phyloP scores from a whole-genome alignment of 208 protist genomes.

The Leishmania tarentolae region DNA sequence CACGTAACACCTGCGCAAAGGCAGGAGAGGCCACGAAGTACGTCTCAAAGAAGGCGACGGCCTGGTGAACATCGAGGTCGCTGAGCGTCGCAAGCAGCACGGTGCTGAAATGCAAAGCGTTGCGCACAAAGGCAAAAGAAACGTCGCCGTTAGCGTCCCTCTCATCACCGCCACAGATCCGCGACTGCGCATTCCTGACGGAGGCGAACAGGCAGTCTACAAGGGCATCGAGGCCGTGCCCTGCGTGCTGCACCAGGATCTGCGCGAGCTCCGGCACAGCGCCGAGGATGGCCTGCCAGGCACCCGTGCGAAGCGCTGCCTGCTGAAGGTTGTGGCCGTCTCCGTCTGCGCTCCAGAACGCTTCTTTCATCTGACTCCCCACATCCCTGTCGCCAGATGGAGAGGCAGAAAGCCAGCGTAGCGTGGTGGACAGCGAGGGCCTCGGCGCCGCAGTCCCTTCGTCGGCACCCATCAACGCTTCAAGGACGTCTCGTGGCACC shows the following conservation, averaged over 20 bases:
- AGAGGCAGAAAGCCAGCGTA: constrained; percentile 17
- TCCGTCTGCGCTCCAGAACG: background rate
- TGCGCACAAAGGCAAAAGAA: constrained; percentile 7
- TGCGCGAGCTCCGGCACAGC: constrained; percentile 39
- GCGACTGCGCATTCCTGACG: background rate
- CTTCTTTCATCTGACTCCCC: background rate
- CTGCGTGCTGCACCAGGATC: constrained; percentile 13
- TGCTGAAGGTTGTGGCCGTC: constrained; percentile 18
- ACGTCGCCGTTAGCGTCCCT: background rate
- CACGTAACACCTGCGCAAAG: constrained; percentile 15
- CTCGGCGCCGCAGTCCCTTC: background rate
- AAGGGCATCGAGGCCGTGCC: constrained; percentile 31
- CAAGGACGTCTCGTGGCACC: constrained; percentile 17
- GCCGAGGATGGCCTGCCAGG: constrained; percentile 44
- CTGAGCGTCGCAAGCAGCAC: constrained; percentile 53
- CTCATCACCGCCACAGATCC: background rate
- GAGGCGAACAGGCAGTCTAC: constrained; percentile 10
- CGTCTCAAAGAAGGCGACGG: constrained; percentile 32
- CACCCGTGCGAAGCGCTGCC: constrained; percentile 26
- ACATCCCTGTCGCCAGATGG: background rate
- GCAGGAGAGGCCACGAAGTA: constrained; percentile 22
- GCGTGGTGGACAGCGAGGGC: background rate
- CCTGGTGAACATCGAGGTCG: constrained; percentile 47
- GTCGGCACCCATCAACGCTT: constrained; percentile 5
- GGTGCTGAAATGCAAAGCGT: constrained; percentile 39